These are phyloP conservation scores for Vararia minispora DNA, from an alignment of 768 basidiomycete species.

Conservation along the genomic window DNA sequence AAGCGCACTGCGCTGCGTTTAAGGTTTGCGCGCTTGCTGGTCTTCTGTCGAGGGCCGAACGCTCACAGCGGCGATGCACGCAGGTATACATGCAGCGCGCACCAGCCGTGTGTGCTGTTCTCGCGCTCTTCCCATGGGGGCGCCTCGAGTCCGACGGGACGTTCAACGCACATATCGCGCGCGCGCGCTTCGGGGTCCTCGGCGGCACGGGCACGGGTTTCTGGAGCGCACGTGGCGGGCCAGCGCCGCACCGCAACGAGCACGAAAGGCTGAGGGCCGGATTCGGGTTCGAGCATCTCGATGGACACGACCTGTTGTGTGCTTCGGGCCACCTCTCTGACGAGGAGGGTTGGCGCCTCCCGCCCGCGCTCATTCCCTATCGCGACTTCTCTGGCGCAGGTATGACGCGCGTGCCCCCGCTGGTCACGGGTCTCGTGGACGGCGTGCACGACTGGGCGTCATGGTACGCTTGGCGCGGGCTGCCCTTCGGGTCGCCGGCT, in stretches of 20 bases:
- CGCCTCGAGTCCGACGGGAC: conserved; percentile 2
- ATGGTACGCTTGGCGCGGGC: conserved; percentile 34
- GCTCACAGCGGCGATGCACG: neutral
- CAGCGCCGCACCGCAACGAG: conserved; percentile 1
- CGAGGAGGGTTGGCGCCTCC: conserved; percentile 5
- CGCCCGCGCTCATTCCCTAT: conserved; percentile 5
- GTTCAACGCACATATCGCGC: conserved; percentile 10
- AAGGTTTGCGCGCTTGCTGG: neutral
- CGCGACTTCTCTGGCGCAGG: conserved; percentile 1
- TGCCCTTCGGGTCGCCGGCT: conserved; percentile 31
- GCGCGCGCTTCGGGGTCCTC: conserved; percentile 16
- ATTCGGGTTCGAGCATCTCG: conserved; percentile 7
- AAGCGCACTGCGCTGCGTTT: neutral
- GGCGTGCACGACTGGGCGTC: conserved; percentile 26
- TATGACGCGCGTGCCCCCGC: neutral
- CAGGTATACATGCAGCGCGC: conserved; percentile 4
- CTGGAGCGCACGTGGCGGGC: conserved; percentile 5
- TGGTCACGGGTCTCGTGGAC: conserved; percentile 5
- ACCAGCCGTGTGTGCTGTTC: neutral
- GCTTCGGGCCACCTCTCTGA: conserved; percentile 4
- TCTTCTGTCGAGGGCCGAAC: too few relatives aligned
- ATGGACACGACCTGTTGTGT: conserved; percentile 4
- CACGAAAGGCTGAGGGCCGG: too few relatives aligned
- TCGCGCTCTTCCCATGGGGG: conserved; percentile 4
- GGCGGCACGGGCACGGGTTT: conserved; percentile 5